Conservation (phyloP, 352 stramenopile genomes). For the Phytophthora sp. region DNA sequence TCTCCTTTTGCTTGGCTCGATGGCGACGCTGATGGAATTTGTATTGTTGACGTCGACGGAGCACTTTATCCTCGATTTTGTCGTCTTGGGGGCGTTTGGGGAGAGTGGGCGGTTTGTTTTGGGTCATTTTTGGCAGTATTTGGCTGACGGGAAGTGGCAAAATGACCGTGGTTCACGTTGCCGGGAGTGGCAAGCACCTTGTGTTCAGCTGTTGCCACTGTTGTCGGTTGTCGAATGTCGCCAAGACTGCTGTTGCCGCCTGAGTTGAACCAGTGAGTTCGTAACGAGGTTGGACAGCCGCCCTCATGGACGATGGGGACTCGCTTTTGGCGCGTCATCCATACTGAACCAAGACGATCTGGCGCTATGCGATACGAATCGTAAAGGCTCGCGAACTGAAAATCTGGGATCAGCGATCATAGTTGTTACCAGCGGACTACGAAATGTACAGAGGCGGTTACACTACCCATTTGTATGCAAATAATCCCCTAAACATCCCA, state of each 20-base stretch:
- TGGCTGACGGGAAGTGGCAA: slow-evolving; percentile 20
- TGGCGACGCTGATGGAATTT: slow-evolving; percentile 75
- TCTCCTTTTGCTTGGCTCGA: slow-evolving; percentile 68
- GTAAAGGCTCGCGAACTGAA: slow-evolving; percentile 15
- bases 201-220: slow-evolving; percentile 10
- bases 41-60: slow-evolving; percentile 60
- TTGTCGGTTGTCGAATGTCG: slow-evolving; percentile 25
- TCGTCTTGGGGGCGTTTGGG: slow-evolving; percentile 10
- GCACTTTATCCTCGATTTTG: slow-evolving; percentile 49
- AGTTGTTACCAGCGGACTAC: slow-evolving; percentile 22
- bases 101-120: slow-evolving; percentile 16
- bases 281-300: slow-evolving; percentile 25
- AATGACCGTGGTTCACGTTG: slow-evolving; percentile 27
- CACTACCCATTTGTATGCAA: slow-evolving; percentile 8
- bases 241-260: not conserved
- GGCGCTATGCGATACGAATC: slow-evolving; percentile 8
- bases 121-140: too few relatives aligned
- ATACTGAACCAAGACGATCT: slow-evolving; percentile 11
- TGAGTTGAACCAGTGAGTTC: too few relatives aligned
- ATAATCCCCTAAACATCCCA: too few relatives aligned
- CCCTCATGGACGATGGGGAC: not conserved
- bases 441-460: slow-evolving; percentile 12
- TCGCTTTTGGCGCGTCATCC: not conserved
- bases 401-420: not conserved
- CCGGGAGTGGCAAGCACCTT: slow-evolving; percentile 24